These are phyloP conservation scores for Microsporum audouinii DNA, from an alignment of 2,329 filamentous ascomycete species.

Conservation along the genomic window DNA sequence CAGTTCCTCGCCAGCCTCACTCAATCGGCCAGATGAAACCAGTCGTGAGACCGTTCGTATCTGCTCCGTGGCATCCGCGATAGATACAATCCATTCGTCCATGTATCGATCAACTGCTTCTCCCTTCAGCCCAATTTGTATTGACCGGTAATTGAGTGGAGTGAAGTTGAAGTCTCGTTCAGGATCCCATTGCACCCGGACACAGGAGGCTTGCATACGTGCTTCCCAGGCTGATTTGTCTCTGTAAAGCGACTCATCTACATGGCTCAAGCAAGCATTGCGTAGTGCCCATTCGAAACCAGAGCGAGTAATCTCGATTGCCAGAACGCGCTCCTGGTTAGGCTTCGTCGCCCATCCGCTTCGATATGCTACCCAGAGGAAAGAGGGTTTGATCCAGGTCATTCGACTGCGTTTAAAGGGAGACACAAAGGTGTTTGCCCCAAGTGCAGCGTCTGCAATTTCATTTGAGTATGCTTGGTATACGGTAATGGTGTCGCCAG, in stretches of 20 bases:
- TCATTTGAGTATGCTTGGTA: slow-evolving; percentile 49
- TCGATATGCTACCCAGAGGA: slow-evolving; percentile 55
- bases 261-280: slow-evolving; percentile 13
- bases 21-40: slow-evolving; percentile 33
- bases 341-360: slow-evolving; percentile 48
- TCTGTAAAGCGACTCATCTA: slow-evolving; percentile 11
- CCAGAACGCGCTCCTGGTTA: slow-evolving; percentile 46
- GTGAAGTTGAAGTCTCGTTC: slow-evolving; percentile 41
- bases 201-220: slow-evolving; percentile 20
- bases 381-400: slow-evolving; percentile 56
- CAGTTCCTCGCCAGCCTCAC: slow-evolving; percentile 18
- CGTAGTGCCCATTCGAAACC: slow-evolving; percentile 41
- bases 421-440: slow-evolving; percentile 40
- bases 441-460: slow-evolving; percentile 45
- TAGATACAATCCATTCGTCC: slow-evolving; percentile 42
- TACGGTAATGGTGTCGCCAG: slow-evolving; percentile 44
- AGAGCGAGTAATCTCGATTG: slow-evolving; percentile 43
- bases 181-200: slow-evolving; percentile 55
- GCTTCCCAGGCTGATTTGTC: slow-evolving; percentile 17
- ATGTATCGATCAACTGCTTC: slow-evolving; percentile 38
- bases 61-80: slow-evolving; percentile 48
- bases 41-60: slow-evolving; percentile 40
- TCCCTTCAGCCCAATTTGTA: slow-evolving; percentile 50
- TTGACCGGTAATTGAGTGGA: slow-evolving; percentile 42
- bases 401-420: slow-evolving; percentile 45